Evolutionary conservation across 371 early-diverging fungal genomes (phyloP), one percentile per base, ranked within the genome.

Genomic region (Syncephalastrum monosporum): DNA sequence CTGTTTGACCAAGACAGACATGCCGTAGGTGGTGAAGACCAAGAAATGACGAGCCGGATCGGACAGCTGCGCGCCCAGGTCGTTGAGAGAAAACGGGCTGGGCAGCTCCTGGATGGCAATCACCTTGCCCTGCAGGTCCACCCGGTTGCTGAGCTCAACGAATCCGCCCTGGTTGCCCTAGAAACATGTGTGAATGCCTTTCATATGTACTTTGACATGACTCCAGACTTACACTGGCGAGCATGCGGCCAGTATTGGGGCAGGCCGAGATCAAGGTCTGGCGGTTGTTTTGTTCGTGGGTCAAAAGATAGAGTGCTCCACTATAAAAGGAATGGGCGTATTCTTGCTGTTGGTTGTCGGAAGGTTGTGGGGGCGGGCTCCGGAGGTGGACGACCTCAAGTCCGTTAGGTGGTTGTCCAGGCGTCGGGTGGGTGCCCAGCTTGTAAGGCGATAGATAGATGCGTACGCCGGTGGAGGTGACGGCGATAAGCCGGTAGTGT

Each of bases 1-100:
- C 50, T 85, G 89, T 69, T 92, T 87, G 27, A 69, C 63, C 13
- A 90, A 68, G 15, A 90, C 65, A 8, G 71, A 72, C 29, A 91
- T 64, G 4, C 91, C 93, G 19, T 84, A 73, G 45, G 92, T 91
- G 4, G 95, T 91, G 49, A 94, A 73, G 10, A 92, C 81, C 5
- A 89, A 71, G 65, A 91, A 91, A 19, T 79, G 77, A 23, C 92
- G 78, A 13, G 85, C 61, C 15, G 87, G 82, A 17, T 63, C 52
- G 5, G 75, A 68, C 4, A 82, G 71, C 43, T 84, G 84, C 1
- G 82, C 70, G 0, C 79, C 82, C 33, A 93, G 67, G 55, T 92
- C 91, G 60, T 91, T 89, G 25, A 81, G 53, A 33, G 57, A 68
- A 46, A 65, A 49, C 19, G 58, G 23, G 3, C 43, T 29, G 1